A percentile compares a stretch with the other conserved stretches of the same genome.
These are phyloP conservation scores for Naganishia randhawae DNA, from an alignment of 768 basidiomycete species.

Conservation along the genomic window DNA sequence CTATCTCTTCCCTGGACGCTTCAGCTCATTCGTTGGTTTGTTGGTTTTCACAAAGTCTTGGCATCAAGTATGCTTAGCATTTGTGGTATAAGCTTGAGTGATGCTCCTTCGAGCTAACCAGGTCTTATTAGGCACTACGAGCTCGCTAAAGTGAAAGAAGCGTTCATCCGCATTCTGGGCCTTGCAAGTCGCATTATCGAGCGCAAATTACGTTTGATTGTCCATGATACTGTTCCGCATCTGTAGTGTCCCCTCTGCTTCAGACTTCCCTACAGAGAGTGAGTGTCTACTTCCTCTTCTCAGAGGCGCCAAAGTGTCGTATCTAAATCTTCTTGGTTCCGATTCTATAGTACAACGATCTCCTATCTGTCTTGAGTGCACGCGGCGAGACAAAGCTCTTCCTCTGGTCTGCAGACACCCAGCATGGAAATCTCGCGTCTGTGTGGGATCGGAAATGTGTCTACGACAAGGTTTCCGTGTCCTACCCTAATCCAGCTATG, in stretches of 20 bases:
- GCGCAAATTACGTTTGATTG: too few species aligned
- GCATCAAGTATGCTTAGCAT: conserved; percentile 1
- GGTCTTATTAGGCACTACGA: conserved; percentile 20
- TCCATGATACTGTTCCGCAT: too few species aligned
- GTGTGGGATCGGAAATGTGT: conserved; percentile 33
- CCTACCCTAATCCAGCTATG: conserved; percentile 31
- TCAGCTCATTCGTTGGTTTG: too few species aligned
- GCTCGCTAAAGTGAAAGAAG: conserved; percentile 36
- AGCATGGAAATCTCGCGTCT: conserved; percentile 25
- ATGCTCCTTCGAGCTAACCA: too few species aligned
- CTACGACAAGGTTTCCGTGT: conserved; percentile 33
- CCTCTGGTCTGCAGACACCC: conserved; percentile 47
- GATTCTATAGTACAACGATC: conserved; percentile 46
- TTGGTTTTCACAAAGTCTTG: too few species aligned
- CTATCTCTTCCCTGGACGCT: too few species aligned
- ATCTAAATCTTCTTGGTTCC: too few species aligned
- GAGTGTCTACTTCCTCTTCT: too few species aligned
- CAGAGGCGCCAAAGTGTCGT: too few species aligned
- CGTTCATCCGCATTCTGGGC: conserved; percentile 49
- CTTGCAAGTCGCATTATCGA: too few species aligned
- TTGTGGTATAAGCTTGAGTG: too few species aligned
- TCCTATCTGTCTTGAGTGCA: conserved; percentile 38
- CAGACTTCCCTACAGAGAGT: conserved; percentile 46
- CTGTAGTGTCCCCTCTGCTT: conserved; percentile 34
- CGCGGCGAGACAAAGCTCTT: conserved; percentile 45